A percentile compares a stretch with the other conserved stretches of the same genome.
Conservation (phyloP, 2,329 filamentous ascomycete species). For the Cladophialophora yegresii region DNA sequence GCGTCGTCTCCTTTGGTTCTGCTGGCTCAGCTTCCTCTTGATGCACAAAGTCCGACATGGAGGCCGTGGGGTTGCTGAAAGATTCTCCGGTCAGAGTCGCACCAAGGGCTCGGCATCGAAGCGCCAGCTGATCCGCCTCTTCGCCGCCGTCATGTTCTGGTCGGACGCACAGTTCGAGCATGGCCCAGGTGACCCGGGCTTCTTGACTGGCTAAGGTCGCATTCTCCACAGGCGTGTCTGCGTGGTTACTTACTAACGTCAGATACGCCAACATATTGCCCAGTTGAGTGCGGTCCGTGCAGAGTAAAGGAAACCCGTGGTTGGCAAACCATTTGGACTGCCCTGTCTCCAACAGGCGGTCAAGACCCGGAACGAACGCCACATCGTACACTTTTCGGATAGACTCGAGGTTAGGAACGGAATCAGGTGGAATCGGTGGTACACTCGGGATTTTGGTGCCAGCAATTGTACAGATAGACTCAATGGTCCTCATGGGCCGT, state of each 20-base stretch:
- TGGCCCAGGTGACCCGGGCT: slow-evolving; percentile 58
- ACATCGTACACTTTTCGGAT: slow-evolving; percentile 72
- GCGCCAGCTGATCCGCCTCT: slow-evolving; percentile 40
- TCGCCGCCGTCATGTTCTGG: slow-evolving; percentile 33
- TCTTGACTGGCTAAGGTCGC: slow-evolving; percentile 38
- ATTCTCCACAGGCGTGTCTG: slow-evolving; percentile 27
- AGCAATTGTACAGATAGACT: slow-evolving; percentile 69
- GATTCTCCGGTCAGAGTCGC: slow-evolving; percentile 34
- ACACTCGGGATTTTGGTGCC: slow-evolving; percentile 46
- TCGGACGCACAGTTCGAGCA: slow-evolving; percentile 57
- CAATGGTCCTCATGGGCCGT: slow-evolving; percentile 58
- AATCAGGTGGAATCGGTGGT: slow-evolving; percentile 59
- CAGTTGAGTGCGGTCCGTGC: slow-evolving; percentile 60
- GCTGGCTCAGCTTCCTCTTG: slow-evolving; percentile 33
- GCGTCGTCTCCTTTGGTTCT: slow-evolving; percentile 39
- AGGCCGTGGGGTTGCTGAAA: slow-evolving; percentile 30
- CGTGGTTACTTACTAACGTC: slow-evolving; percentile 38
- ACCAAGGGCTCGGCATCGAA: slow-evolving; percentile 32
- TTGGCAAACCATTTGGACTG: slow-evolving; percentile 68
- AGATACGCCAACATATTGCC: slow-evolving; percentile 69
- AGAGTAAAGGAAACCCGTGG: slow-evolving; percentile 56
- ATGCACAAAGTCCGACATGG: slow-evolving; percentile 36
- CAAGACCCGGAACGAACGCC: slow-evolving; percentile 73
- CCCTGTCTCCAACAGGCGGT: slow-evolving; percentile 72
- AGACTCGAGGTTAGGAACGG: slow-evolving; percentile 60